Evolutionary conservation across 2,329 filamentous ascomycete genomes (phyloP).

Genomic region (Metarhizium rileyi): DNA sequence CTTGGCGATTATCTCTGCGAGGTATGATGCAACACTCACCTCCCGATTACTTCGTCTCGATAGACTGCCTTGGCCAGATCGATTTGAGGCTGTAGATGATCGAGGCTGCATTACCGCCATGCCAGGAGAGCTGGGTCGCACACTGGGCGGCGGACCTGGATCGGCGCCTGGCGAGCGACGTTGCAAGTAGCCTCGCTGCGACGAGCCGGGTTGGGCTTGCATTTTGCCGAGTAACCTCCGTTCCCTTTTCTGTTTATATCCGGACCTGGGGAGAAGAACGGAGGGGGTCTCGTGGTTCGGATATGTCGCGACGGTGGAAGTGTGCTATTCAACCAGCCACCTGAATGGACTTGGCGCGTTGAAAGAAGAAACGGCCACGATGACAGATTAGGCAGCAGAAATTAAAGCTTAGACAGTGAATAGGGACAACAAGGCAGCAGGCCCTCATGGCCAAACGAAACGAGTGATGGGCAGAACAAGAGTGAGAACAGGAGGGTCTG

Average conservation of each 20-base stretch:
- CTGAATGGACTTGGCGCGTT: not conserved
- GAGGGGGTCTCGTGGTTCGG: not conserved
- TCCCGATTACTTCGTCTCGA: conserved; percentile 24
- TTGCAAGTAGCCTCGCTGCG: conserved; percentile 43
- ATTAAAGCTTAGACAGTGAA: conserved; percentile 1
- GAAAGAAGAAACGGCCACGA: not conserved
- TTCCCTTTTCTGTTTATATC: not conserved
- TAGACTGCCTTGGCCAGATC: conserved; percentile 36
- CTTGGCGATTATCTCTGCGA: not conserved
- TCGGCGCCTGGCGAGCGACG: conserved; percentile 56
- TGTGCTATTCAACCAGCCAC: not conserved
- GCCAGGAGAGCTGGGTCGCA: conserved; percentile 53
- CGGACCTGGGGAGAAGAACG: not conserved
- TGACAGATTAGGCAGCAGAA: conserved; percentile 3
- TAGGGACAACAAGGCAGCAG: not conserved
- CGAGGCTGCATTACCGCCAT: conserved; percentile 47
- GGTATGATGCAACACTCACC: conserved; percentile 16
- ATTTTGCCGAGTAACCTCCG: conserved; percentile 21
- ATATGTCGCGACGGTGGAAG: not conserved
- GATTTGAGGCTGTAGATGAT: conserved; percentile 57
- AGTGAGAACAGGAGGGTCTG: not conserved
- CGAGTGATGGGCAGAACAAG: conserved; percentile 10
- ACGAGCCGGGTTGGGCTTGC: conserved; percentile 37
- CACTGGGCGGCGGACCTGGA: conserved; percentile 45
- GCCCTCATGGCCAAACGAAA: conserved; percentile 13